Base-by-base conservation (phyloP, 495 filamentous ascomycete genomes). In the Aspergillus incahuasiensis region DNA sequence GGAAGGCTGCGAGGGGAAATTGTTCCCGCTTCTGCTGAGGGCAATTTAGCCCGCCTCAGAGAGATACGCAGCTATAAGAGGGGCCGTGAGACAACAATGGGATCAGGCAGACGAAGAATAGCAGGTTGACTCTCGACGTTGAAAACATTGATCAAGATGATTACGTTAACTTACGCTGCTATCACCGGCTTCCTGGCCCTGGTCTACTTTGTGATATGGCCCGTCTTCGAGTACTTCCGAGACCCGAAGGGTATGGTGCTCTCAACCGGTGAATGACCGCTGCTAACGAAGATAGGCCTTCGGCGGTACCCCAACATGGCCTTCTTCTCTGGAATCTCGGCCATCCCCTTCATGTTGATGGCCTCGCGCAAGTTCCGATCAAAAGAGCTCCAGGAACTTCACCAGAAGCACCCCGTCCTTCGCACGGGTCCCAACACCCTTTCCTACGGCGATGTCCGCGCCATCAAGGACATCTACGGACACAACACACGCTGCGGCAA, bases 401-500 rank as follows among this genome's bases (percentile, higher is more conserved):
- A 82, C 63, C 68, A 70, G 48, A 66, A 65, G 44, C 52, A 70
- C 45, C 75, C 78, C 2, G 68, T 82, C 15, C 65, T 82, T 49
- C 78, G 80, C 7, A 79, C 71, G 1, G 78, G 78, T 1, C 80
- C 80, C 1, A 83, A 82, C 51, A 64, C 67, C 21, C 66, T 83
- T 0, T 82, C 79, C 0, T 82, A 73, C 57, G 69, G 70, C 8
- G 70, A 66, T 30, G 68, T 49, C 12, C 60, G 52, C 20, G 80
- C 80, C 21, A 81, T 82, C 60, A 77, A 78, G 58, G 80, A 82
- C 41, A 81, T 82, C 48, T 82, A 81, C 55, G 79, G 79, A 24
- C 80, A 83, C 60, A 70, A 66, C 48, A 79, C 80, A 0, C 68
- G 67, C 46, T 79, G 75, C 54, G 66, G 63, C 52, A 83, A 82